Evolutionary conservation across 768 basidiomycete species (phyloP).

Genomic region (Boletus pseudo-olivaceus): DNA sequence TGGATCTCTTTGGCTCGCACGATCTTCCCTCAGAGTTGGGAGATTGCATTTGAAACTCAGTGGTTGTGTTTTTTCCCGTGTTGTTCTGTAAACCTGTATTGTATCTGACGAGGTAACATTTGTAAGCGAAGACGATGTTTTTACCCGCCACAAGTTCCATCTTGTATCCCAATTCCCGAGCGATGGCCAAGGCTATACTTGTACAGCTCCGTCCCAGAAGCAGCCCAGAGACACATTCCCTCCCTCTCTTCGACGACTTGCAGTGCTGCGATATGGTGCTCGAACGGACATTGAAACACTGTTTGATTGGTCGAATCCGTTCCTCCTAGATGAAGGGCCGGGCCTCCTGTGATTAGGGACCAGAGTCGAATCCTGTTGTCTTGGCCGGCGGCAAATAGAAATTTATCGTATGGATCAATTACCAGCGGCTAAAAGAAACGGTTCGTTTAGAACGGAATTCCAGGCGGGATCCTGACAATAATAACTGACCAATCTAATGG

Average conservation of each 20-base stretch:
- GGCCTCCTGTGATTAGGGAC: slow-evolving; percentile 57
- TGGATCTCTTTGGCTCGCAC: slow-evolving; percentile 10
- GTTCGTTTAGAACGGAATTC: slow-evolving; percentile 1
- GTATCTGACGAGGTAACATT: not conserved
- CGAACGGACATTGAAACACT: slow-evolving; percentile 36
- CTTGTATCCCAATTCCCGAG: not conserved
- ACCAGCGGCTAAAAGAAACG: slow-evolving; percentile 51
- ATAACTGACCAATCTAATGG: slow-evolving; percentile 47
- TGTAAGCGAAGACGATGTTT: not conserved
- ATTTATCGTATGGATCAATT: slow-evolving; percentile 51
- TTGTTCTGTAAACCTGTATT: slow-evolving; percentile 15
- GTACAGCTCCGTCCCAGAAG: slow-evolving; percentile 42
- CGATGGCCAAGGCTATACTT: slow-evolving; percentile 49
- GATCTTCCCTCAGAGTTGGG: not conserved
- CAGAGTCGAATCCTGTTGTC: slow-evolving; percentile 64
- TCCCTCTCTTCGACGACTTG: slow-evolving; percentile 44
- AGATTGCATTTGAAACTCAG: not conserved
- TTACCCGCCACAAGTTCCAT: not conserved
- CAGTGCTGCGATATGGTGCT: slow-evolving; percentile 41
- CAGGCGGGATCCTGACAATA: not conserved
- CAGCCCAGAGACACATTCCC: slow-evolving; percentile 52
- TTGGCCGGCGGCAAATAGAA: slow-evolving; percentile 67
- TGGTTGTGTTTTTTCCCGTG: not conserved
- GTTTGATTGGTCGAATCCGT: slow-evolving; percentile 6
- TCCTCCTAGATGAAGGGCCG: slow-evolving; percentile 17